phyloP scores from a whole-genome alignment of 768 basidiomycete genomes.

The Psilocybe azurescens region DNA sequence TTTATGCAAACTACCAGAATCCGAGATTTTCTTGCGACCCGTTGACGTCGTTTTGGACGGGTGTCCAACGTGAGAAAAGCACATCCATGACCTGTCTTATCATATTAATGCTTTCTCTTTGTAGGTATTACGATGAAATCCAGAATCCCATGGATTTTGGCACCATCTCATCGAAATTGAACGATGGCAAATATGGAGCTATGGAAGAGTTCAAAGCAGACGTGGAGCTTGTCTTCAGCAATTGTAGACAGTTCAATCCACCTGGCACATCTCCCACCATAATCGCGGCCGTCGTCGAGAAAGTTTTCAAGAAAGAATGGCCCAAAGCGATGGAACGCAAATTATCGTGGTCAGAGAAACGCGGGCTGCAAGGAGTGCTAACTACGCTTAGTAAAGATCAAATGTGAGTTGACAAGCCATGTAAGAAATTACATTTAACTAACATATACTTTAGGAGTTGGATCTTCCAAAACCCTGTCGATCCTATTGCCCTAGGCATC shows the following conservation, averaged over 20 bases:
- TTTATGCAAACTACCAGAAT: conserved; percentile 67
- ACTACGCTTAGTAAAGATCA: conserved; percentile 72
- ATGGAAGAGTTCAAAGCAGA: conserved; percentile 88
- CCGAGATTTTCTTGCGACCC: conserved; percentile 75
- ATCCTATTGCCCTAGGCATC: conserved; percentile 81
- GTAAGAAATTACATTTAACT: conserved; percentile 4
- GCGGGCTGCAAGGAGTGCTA: conserved; percentile 73
- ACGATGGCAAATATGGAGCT: conserved; percentile 67
- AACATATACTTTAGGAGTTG: conserved; percentile 55
- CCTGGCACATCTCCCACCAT: conserved; percentile 74
- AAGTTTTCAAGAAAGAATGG: conserved; percentile 87
- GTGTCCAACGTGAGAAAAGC: conserved; percentile 81
- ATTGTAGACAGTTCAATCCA: conserved; percentile 94
- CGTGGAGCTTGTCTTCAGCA: conserved; percentile 81
- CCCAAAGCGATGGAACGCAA: conserved; percentile 72
- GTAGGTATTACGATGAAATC: conserved; percentile 92
- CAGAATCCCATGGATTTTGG: conserved; percentile 92
- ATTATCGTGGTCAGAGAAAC: conserved; percentile 80
- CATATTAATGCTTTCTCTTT: conserved; percentile 9
- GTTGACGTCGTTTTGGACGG: conserved; percentile 86
- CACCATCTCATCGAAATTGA: conserved; percentile 76
- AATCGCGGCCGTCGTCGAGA: conserved; percentile 78
- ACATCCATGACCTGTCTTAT: conserved; percentile 1
- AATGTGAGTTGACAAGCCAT: conserved; percentile 47
- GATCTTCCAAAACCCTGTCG: conserved; percentile 87